Base-by-base conservation (phyloP, 1,139 yeast species). In the Blastobotrys arbuscula region DNA sequence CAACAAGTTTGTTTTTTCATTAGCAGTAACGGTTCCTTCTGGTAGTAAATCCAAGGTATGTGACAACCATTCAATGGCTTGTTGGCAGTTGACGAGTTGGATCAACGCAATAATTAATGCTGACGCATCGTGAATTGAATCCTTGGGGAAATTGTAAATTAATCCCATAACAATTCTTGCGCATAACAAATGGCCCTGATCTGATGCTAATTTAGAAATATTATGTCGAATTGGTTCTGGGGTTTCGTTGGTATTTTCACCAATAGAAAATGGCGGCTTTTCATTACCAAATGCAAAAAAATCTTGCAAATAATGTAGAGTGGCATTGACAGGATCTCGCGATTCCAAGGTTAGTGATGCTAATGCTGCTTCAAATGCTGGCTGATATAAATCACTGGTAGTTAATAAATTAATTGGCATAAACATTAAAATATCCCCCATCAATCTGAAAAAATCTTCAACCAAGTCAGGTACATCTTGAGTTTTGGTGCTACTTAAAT, bases 401-500 rank as follows among this genome's bases (percentile, higher is more conserved):
- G 74, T 67, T 16, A 87, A 75, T 50, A 86, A 75, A 57, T 80
- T 74, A 49, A 77, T 72, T 1, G 97, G 95, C 63, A 76, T 86
- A 63, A 78, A 87, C 82, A 84, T 82, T 49, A 88, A 68, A 45
- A 89, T 72, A 63, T 92, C 97, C 53, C 78, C 75, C 68, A 83
- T 74, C 84, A 90, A 83, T 52, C 94, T 75, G 74, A 84, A 89
- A 63, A 84, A 90, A 70, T 90, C 97, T 65, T 90, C 96, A 48
- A 90, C 72, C 34, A 87, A 75, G 63, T 88, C 96, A 15, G 92
- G 86, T 36, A 76, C 76, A 55, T 72, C 76, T 47, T 69, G 69
- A 38, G 68, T 61, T 39, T 56, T 55, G 2, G 59, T 50, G 20
- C 56, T 57, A 33, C 55, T 55, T 23, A 68, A 67, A 53, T 60